These are phyloP conservation scores for Ramaria sp. DNA, from an alignment of 768 basidiomycete genomes.

Conservation along the genomic window DNA sequence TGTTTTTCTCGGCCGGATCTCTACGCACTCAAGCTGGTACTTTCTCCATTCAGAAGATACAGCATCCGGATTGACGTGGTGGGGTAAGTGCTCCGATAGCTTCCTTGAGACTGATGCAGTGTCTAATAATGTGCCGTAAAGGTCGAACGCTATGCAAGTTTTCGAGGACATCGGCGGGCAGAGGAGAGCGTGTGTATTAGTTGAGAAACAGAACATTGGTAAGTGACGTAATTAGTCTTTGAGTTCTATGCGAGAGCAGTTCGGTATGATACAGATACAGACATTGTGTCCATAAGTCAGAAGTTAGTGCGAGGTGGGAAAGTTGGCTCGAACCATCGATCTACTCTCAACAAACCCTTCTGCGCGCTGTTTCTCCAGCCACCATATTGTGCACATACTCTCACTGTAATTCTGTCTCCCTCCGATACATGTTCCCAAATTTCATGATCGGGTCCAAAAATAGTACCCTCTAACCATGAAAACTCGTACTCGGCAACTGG, in stretches of 20 bases:
- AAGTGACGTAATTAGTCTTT: too few relatives aligned
- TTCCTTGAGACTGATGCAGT: constrained; percentile 22
- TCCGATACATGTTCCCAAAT: constrained; percentile 10
- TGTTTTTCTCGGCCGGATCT: too few relatives aligned
- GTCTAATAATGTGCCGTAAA: constrained; percentile 17
- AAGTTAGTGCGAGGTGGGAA: not conserved
- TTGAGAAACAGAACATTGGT: too few relatives aligned
- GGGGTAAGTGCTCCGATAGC: too few relatives aligned
- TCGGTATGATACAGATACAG: not conserved
- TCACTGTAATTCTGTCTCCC: constrained; percentile 8
- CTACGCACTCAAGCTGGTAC: too few relatives aligned
- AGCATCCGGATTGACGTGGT: too few relatives aligned
- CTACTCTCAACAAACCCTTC: constrained; percentile 4
- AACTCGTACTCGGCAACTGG: not conserved
- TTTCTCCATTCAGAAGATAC: too few relatives aligned
- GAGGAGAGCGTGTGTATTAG: too few relatives aligned
- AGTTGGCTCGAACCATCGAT: constrained; percentile 11
- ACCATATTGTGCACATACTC: constrained; percentile 9
- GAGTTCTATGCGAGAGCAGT: not conserved
- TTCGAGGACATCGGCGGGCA: too few relatives aligned
- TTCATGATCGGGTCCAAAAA: constrained; percentile 11
- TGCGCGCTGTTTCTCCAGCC: constrained; percentile 10
- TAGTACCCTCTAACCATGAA: not conserved
- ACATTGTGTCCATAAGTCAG: not conserved
- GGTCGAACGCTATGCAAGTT: too few relatives aligned